Evolutionary conservation across 2,329 filamentous ascomycete genomes (phyloP), one percentile per base, ranked within the genome.

Genomic region (Hymenoscyphus salicellus): DNA sequence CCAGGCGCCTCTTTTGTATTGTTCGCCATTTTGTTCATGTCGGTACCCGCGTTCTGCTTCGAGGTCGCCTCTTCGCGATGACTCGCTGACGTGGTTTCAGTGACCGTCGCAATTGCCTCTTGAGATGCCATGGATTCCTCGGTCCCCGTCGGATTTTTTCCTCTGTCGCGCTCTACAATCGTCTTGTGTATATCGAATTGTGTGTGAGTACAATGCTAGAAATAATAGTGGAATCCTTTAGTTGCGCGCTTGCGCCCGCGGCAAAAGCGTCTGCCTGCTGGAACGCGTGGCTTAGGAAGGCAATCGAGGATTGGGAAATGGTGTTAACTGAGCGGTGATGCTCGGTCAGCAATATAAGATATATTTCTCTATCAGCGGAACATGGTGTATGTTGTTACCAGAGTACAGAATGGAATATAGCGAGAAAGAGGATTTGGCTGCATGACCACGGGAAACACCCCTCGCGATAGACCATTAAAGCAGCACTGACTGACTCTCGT

Each of bases 101-200:
- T 66, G 59, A 72, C 69, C 56, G 72, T 69, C 65, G 71, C 72
- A 61, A 73, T 71, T 64, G 71, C 72, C 60, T 70, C 66, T 57
- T 71, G 69, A 63, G 70, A 65, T 59, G 72, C 72, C 71, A 75
- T 74, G 63, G 55, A 26, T 49, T n/a, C 26, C 43, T 14, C 14
- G 30, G 8, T 16, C 16, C 26, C 49, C 17, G 20, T 38, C 28
- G 38, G 28, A n/a, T 60, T n/a, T 46, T 59, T 3, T n/a, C 5
- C 26, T 7, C 32, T 58, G 8, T 55, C 46, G 58, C 60, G 20
- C 36, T 57, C 36, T 5, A 11, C 16, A 20, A 6, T 59, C 36
- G 33, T 46, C 43, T 36, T 28, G 57, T 28, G 20, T 59, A 41
- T 59, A 10, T 23, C 26, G n/a, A 28, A 58, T 32, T 38, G 57